These are phyloP conservation scores for Ilyonectria destructans DNA, from an alignment of 2,329 filamentous ascomycete genomes.

Conservation along the genomic window DNA sequence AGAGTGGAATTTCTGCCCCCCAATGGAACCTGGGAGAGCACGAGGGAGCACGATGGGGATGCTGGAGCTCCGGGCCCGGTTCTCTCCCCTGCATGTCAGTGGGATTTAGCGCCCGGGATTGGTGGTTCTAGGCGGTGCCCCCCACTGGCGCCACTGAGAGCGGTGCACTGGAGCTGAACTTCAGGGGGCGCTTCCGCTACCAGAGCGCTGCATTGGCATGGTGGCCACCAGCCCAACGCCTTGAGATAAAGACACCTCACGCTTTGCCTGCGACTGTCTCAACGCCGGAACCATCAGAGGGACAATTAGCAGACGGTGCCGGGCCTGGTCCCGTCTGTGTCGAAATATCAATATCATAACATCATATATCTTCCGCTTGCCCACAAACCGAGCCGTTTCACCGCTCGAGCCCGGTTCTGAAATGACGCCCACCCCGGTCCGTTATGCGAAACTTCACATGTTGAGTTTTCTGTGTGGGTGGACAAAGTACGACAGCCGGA, in stretches of 20 bases:
- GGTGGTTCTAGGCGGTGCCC: slow-evolving; percentile 13
- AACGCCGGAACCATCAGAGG: not conserved
- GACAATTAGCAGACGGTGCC: slow-evolving; percentile 7
- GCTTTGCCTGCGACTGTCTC: not conserved
- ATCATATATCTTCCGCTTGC: slow-evolving; percentile 5
- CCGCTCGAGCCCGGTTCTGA: slow-evolving; percentile 26
- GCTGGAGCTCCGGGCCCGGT: slow-evolving; percentile 18
- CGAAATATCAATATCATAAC: slow-evolving; percentile 12
- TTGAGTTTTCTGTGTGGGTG: slow-evolving; percentile 4
- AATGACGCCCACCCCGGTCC: slow-evolving; percentile 29
- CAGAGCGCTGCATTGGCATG: not conserved
- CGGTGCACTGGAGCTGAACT: slow-evolving; percentile 13
- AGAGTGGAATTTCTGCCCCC: slow-evolving; percentile 37
- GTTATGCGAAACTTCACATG: slow-evolving; percentile 34
- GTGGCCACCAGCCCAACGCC: not conserved
- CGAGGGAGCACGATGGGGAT: slow-evolving; percentile 5
- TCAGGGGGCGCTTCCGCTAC: slow-evolving; percentile 16
- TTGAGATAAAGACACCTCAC: not conserved
- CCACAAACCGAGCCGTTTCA: slow-evolving; percentile 13
- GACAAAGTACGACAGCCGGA: not conserved
- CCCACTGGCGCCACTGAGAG: slow-evolving; percentile 21
- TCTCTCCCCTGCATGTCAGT: slow-evolving; percentile 31
- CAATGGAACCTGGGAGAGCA: slow-evolving; percentile 17
- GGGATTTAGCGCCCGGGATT: slow-evolving; percentile 17
- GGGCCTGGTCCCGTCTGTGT: not conserved